Conservation (phyloP, 2,329 filamentous ascomycete species). For the Paraconiothyrium brasiliense region DNA sequence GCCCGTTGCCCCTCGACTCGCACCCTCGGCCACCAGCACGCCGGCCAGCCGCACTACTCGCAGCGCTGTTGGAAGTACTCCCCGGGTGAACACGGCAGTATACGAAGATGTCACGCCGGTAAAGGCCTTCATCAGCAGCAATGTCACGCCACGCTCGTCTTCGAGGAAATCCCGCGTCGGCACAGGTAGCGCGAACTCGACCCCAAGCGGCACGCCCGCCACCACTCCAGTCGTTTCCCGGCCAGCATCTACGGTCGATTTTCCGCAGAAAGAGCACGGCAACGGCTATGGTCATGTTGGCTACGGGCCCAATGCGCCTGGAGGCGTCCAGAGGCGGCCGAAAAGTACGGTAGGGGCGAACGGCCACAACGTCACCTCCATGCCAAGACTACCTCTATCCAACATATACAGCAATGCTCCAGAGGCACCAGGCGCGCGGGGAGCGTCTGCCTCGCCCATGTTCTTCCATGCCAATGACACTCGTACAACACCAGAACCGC, state of each 20-base stretch:
- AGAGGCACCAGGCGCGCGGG: conserved; percentile 35
- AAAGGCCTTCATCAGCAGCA: conserved; percentile 68
- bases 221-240: conserved; percentile 49
- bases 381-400: conserved; percentile 35
- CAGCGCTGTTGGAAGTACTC: conserved; percentile 38
- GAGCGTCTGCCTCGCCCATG: conserved; percentile 63
- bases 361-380: conserved; percentile 30
- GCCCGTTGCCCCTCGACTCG: conserved; percentile 69
- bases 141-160: conserved; percentile 82
- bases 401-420: conserved; percentile 36
- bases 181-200: conserved; percentile 72
- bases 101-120: conserved; percentile 65
- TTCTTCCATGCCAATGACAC: conserved; percentile 94
- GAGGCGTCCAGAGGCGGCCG: conserved; percentile 39
- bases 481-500: conserved; percentile 45
- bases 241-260: conserved; percentile 44
- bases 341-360: conserved; percentile 49
- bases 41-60: conserved; percentile 39
- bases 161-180: conserved; percentile 70
- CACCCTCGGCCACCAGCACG: conserved; percentile 49
- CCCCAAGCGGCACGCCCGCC: conserved; percentile 70
- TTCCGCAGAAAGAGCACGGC: conserved; percentile 38
- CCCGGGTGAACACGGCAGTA: conserved; percentile 44
- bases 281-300: conserved; percentile 33
- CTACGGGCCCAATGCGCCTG: conserved; percentile 31